Conservation (phyloP, 2,329 filamentous ascomycete species). For the Dothistroma septosporum region DNA sequence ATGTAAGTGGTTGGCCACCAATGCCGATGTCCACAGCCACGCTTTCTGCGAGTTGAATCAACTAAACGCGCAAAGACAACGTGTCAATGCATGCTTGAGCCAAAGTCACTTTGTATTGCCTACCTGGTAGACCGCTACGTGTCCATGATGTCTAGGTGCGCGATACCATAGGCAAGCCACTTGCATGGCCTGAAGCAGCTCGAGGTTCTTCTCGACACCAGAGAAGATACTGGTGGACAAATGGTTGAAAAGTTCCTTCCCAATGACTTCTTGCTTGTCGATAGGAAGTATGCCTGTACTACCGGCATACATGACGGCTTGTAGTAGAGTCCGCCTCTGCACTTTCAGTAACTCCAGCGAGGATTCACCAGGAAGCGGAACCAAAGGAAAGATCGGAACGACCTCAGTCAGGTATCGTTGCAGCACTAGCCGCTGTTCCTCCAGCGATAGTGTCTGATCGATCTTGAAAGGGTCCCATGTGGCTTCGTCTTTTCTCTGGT, state of each 20-base stretch:
- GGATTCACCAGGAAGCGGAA: slow-evolving; percentile 14
- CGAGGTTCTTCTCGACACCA: slow-evolving; percentile 67
- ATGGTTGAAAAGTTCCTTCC: slow-evolving; percentile 64
- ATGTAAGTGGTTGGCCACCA: slow-evolving; percentile 38
- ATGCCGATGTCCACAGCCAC: slow-evolving; percentile 79
- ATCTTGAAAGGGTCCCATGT: slow-evolving; percentile 13
- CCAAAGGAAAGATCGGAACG: slow-evolving; percentile 20
- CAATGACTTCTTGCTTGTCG: slow-evolving; percentile 57
- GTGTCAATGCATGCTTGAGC: neutral
- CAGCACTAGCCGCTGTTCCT: slow-evolving; percentile 21
- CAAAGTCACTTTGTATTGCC: neutral
- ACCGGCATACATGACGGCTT: slow-evolving; percentile 54
- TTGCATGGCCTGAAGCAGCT: slow-evolving; percentile 74
- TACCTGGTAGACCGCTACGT: slow-evolving; percentile 75
- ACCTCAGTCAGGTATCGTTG: slow-evolving; percentile 22
- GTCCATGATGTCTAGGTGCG: slow-evolving; percentile 73
- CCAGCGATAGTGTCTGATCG: slow-evolving; percentile 19
- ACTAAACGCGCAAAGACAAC: slow-evolving; percentile 25
- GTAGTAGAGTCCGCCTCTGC: slow-evolving; percentile 49
- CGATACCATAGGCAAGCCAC: slow-evolving; percentile 75
- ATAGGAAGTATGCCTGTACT: slow-evolving; percentile 48
- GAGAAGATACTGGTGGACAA: slow-evolving; percentile 69
- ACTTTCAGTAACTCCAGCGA: slow-evolving; percentile 15
- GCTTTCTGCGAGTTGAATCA: slow-evolving; percentile 70
- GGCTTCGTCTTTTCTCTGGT: neutral